Percentiles rank a stretch among this genome's conserved stretches.
Conservation (phyloP, 306 rosid species). For the Purshia tridentata region DNA sequence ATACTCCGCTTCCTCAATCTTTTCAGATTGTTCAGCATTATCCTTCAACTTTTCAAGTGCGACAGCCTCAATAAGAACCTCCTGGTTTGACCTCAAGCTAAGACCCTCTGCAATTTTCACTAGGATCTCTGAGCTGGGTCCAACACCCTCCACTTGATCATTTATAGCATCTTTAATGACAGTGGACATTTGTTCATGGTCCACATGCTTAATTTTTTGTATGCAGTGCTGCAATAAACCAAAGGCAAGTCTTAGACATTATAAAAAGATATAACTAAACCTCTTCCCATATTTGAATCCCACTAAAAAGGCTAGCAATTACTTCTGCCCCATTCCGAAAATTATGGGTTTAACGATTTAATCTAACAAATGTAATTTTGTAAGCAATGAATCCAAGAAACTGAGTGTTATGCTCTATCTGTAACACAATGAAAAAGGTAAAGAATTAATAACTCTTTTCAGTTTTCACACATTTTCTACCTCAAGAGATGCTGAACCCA, state of each 20-base stretch:
- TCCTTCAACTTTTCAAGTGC: slow-evolving; percentile 89
- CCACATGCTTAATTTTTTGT: slow-evolving; percentile 70
- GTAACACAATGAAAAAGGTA: slow-evolving; percentile 1
- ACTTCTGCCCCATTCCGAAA: slow-evolving; percentile 4
- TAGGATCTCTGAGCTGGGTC: slow-evolving; percentile 58
- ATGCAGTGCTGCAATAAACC: slow-evolving; percentile 56
- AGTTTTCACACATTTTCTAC: slow-evolving; percentile 35
- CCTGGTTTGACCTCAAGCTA: slow-evolving; percentile 62
- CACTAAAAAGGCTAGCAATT: slow-evolving; percentile 2
- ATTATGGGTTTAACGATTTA: neutral
- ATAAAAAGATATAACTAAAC: slow-evolving; percentile 9
- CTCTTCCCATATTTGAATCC: neutral
- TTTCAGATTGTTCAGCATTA: slow-evolving; percentile 74
- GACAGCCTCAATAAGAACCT: slow-evolving; percentile 85
- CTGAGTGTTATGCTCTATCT: slow-evolving; percentile 1
- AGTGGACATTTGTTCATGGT: slow-evolving; percentile 50
- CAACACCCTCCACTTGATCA: slow-evolving; percentile 58
- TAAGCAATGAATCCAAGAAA: neutral
- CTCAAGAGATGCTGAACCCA: slow-evolving; percentile 60
- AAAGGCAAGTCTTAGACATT: slow-evolving; percentile 32
- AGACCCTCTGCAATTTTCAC: slow-evolving; percentile 67
- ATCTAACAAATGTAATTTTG: neutral
- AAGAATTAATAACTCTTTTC: neutral
- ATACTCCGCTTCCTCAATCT: slow-evolving; percentile 67
- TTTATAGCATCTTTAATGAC: slow-evolving; percentile 57